Evolutionary conservation across 306 rosid species (phyloP).

Genomic region (Quercus engelmannii): DNA sequence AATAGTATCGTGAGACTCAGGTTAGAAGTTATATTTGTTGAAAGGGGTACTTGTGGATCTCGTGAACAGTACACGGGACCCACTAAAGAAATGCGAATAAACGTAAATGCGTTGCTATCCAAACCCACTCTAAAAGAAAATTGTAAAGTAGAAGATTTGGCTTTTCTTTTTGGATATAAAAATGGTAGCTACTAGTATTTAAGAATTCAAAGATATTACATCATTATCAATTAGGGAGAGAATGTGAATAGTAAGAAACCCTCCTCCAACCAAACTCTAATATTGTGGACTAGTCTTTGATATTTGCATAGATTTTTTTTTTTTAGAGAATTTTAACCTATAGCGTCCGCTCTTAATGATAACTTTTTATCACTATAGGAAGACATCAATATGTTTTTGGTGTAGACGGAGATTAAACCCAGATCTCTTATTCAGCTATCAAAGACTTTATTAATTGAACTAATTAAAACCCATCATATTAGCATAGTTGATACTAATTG

Average conservation of each 20-base stretch:
- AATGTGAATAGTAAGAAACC: background rate
- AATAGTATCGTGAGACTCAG: accelerated
- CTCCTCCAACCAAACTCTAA: no score
- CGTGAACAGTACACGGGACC: no score
- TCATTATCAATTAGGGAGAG: background rate
- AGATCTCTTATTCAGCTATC: accelerated
- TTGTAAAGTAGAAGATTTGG: background rate
- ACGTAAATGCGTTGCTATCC: no score
- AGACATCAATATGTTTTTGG: no score
- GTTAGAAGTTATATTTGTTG: no score
- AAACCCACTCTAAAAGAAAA: background rate
- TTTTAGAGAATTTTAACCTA: accelerated
- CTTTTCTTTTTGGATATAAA: background rate
- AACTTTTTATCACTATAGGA: accelerated
- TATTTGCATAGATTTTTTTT: no score
- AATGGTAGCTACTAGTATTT: background rate
- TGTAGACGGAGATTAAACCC: accelerated
- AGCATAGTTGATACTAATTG: no score
- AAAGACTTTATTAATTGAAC: accelerated
- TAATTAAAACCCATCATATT: no score
- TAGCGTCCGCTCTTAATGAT: accelerated
- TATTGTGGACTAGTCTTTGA: no score
- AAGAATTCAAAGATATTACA: background rate
- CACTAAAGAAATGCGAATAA: no score
- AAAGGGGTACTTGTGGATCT: no score